Percentiles rank a stretch among this genome's conserved stretches.
Conservation (phyloP, 208 protist species). For the Crithidia mellificae region DNA sequence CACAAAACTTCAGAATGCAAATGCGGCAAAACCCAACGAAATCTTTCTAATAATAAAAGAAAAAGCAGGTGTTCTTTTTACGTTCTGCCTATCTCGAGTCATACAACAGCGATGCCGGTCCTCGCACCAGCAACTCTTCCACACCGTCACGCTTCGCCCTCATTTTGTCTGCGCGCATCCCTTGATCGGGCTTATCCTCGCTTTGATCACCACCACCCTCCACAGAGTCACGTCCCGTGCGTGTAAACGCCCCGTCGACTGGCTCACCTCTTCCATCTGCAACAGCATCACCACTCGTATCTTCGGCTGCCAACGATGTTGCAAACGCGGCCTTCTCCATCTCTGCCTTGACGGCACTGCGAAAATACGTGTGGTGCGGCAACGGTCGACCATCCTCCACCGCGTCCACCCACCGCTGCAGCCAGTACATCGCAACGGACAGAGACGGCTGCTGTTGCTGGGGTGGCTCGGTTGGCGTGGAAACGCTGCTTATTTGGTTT, state of each 20-base stretch:
- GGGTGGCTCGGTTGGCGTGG: too few species aligned
- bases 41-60: too few species aligned
- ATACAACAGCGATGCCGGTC: constrained; percentile 18
- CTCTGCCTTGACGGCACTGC: neutral
- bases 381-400: constrained; percentile 4
- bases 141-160: neutral
- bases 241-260: too few species aligned
- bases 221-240: too few species aligned
- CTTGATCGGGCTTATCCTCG: neutral
- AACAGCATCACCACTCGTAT: too few species aligned
- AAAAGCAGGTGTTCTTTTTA: too few species aligned
- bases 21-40: neutral
- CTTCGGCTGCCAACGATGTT: neutral
- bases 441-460: too few species aligned
- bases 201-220: neutral
- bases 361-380: constrained; percentile 16
- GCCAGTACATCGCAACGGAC: constrained; percentile 18
- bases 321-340: neutral
- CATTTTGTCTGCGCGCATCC: neutral
- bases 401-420: constrained; percentile 18
- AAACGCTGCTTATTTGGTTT: too few species aligned
- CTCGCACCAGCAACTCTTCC: constrained; percentile 12
- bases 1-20: too few species aligned
- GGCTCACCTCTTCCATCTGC: too few species aligned
- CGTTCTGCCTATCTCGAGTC: neutral